phyloP scores from a whole-genome alignment of 164 flowering plant genomes.

The Vitis amurensis region DNA sequence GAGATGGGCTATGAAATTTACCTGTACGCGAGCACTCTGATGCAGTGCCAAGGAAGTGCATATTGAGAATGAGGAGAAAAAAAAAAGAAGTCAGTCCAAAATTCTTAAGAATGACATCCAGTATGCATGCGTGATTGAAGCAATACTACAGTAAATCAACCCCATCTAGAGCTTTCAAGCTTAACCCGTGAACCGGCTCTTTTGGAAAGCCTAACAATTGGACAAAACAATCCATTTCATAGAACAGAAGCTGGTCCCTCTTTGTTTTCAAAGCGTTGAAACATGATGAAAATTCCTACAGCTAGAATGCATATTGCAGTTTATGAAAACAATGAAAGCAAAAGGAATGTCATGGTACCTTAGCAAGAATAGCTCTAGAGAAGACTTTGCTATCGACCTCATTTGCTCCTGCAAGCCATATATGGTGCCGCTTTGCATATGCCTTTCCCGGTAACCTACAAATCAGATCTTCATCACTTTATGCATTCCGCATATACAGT shows the following conservation, averaged over 20 bases:
- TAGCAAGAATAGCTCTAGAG: slow-evolving; percentile 91
- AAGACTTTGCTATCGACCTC: slow-evolving; percentile 86
- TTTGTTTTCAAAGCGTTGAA: too few species aligned
- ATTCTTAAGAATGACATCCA: not conserved
- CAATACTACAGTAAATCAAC: too few species aligned
- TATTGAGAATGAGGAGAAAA: not conserved
- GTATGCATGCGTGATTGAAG: too few species aligned
- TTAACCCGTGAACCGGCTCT: too few species aligned
- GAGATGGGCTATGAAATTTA: slow-evolving; percentile 3
- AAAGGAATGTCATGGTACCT: slow-evolving; percentile 38
- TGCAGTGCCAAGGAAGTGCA: slow-evolving; percentile 2
- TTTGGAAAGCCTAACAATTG: too few species aligned
- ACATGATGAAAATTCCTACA: not conserved
- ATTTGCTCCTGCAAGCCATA: slow-evolving; percentile 89
- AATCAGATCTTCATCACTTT: not conserved
- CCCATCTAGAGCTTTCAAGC: too few species aligned
- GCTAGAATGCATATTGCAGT: not conserved
- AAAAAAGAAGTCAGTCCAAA: not conserved
- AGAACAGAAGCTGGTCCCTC: too few species aligned
- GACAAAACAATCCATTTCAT: too few species aligned
- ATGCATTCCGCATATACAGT: too few species aligned
- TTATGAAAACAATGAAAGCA: not conserved
- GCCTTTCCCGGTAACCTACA: slow-evolving; percentile 90
- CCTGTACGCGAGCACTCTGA: slow-evolving; percentile 83
- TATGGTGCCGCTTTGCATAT: slow-evolving; percentile 63